Evolutionary conservation across 2,329 filamentous ascomycete genomes (phyloP).

Genomic region (Huntiella abstrusa): DNA sequence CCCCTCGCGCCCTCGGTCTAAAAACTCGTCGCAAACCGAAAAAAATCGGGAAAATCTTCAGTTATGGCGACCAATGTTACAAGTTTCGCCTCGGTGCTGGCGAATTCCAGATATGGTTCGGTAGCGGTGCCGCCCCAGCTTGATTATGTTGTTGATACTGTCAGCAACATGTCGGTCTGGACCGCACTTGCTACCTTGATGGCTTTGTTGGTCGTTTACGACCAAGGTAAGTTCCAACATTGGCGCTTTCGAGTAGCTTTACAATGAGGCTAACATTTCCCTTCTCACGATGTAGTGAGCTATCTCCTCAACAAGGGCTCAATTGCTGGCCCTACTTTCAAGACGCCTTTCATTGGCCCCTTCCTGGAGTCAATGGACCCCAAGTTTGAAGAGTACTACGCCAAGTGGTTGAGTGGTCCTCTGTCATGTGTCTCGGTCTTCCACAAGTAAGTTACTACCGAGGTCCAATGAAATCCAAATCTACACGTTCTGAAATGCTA

Average conservation of each 20-base stretch:
- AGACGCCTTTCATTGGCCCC: constrained; percentile 80
- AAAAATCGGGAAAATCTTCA: not conserved
- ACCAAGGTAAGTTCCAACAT: constrained; percentile 51
- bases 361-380: constrained; percentile 86
- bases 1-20: too few species aligned
- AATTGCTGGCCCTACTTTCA: constrained; percentile 56
- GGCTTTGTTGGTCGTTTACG: constrained; percentile 57
- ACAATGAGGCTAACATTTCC: not conserved
- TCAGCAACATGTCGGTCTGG: constrained; percentile 27
- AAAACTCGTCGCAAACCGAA: not conserved
- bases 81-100: constrained; percentile 51
- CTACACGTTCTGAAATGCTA: not conserved
- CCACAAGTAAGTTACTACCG: constrained; percentile 56
- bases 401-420: constrained; percentile 79
- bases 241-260: too few species aligned
- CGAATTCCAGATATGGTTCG: constrained; percentile 34
- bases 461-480: too few species aligned
- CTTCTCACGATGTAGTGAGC: constrained; percentile 33
- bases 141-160: constrained; percentile 32
- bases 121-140: constrained; percentile 35
- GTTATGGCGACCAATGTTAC: constrained; percentile 31
- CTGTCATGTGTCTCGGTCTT: constrained; percentile 97
- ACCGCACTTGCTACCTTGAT: constrained; percentile 42
- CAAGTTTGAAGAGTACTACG: constrained; percentile 77
- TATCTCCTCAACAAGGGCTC: constrained; percentile 59